Evolutionary conservation across 345 rosid species (phyloP), one percentile per base, ranked within the genome.

Genomic region (Isatis tinctoria): DNA sequence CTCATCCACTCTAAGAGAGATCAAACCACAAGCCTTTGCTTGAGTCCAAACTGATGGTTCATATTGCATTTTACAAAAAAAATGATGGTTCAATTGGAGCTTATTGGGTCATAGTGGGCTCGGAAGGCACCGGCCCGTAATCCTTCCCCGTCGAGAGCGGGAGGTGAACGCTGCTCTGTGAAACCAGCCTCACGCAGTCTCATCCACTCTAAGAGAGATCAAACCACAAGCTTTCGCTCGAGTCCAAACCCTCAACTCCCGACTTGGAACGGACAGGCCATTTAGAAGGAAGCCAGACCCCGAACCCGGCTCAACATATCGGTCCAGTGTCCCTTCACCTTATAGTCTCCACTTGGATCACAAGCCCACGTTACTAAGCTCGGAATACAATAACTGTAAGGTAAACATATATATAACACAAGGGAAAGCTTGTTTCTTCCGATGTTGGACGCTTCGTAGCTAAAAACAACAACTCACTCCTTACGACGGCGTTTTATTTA

Each of bases 81-180:
- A n/a, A n/a, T 64, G 40, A 64, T 51, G 47, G 60, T 52, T 10
- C 60, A 12, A 9, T 14, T 52, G 47, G 35, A 24, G 5, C 27
- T 35, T 9, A 36, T 9, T 13, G 36, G 41, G 47, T 52, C 36
- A 67, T 51, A 52, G 14, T 51, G 62, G 26, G n/a, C n/a, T 33
- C 57, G 33, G 26, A 26, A 52, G 39, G 51, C 27, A 73, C 63
- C 47, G 17, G 56, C 73, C 64, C 58, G 81, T 76, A 0, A 73
- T 73, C 86, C 80, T 40, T 48, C 81, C 86, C 78, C 20, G 83
- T 4, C 58, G 5, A 41, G 45, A 81, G 32, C 32, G 57, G 32
- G 16, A 51, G 64, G 78, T 80, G 0, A 0, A 65, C 82, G 74
- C 76, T 78, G 82, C 82, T 83, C 80, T 74, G 77, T 60, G 48